phyloP scores from a whole-genome alignment of 306 rosid genomes.

The Acmispon strigosus region DNA sequence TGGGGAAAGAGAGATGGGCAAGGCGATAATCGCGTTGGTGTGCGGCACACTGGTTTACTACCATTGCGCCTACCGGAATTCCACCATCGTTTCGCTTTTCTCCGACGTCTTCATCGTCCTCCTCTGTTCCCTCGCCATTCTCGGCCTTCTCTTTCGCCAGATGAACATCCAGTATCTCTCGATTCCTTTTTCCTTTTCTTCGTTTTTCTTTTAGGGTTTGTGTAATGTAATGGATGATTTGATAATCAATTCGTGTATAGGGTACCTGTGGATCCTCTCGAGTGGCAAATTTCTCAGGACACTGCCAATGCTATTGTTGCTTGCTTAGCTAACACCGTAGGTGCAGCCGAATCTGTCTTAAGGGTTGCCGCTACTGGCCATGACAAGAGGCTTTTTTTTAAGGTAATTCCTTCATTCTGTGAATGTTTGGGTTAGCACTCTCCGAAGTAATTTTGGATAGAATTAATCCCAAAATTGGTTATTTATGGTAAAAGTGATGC shows the following conservation, averaged over 20 bases:
- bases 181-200: not conserved
- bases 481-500: too few relatives aligned
- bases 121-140: slow-evolving; percentile 92
- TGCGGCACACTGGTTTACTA: slow-evolving; percentile 72
- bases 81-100: slow-evolving; percentile 61
- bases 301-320: slow-evolving; percentile 71
- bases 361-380: slow-evolving; percentile 97
- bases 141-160: slow-evolving; percentile 90
- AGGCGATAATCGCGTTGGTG: slow-evolving; percentile 40
- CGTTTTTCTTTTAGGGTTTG: not conserved
- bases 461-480: too few relatives aligned
- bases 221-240: too few relatives aligned
- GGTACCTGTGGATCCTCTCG: slow-evolving; percentile 94
- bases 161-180: slow-evolving; percentile 38
- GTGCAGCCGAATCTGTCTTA: slow-evolving; percentile 89
- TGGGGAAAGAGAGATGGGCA: slow-evolving; percentile 30
- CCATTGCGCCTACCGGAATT: slow-evolving; percentile 76
- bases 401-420: slow-evolving; percentile 26
- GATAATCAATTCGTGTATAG: slow-evolving; percentile 14
- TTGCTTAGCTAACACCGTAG: slow-evolving; percentile 75
- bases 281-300: slow-evolving; percentile 96
- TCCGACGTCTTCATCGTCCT: slow-evolving; percentile 91
- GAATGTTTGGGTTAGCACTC: too few relatives aligned
- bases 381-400: slow-evolving; percentile 85
- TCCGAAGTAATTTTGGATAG: slow-evolving; percentile 2